A percentile compares a stretch with the other conserved stretches of the same genome.
Conservation (phyloP, 2,329 filamentous ascomycete genomes). For the Clonostachys sp. region DNA sequence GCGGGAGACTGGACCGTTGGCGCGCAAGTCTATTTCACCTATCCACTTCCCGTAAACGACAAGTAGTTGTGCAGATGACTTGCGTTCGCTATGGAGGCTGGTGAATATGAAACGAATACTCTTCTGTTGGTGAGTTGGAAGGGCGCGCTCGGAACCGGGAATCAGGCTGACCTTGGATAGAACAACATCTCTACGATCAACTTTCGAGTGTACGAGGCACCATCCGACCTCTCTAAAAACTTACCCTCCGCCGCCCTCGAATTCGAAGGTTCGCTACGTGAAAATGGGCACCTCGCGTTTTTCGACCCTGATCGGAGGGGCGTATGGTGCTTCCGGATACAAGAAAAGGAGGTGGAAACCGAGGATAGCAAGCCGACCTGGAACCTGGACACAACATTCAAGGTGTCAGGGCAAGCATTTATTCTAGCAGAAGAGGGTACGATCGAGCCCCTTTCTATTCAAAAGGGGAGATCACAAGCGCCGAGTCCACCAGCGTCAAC, state of each 20-base stretch:
- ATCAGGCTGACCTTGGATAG: slow-evolving; percentile 24
- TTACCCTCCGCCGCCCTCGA: slow-evolving; percentile 43
- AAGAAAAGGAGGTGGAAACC: slow-evolving; percentile 29
- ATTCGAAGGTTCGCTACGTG: slow-evolving; percentile 44
- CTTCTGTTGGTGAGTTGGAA: slow-evolving; percentile 46
- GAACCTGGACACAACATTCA: slow-evolving; percentile 17
- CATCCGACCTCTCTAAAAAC: slow-evolving; percentile 32
- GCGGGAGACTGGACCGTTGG: no score
- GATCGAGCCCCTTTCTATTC: slow-evolving; percentile 43
- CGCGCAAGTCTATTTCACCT: no score
- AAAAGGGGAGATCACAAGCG: slow-evolving; percentile 33
- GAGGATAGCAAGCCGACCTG: slow-evolving; percentile 6
- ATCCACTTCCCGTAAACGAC: no score
- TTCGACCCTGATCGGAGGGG: slow-evolving; percentile 44
- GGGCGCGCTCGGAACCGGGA: slow-evolving; percentile 2
- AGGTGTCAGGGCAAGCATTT: no score
- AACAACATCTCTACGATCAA: slow-evolving; percentile 51
- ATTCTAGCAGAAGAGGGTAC: slow-evolving; percentile 39
- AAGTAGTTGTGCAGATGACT: slow-evolving; percentile 14
- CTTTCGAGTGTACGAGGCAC: slow-evolving; percentile 51
- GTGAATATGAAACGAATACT: slow-evolving; percentile 59
- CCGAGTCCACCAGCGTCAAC: slow-evolving; percentile 6
- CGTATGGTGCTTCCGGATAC: slow-evolving; percentile 51
- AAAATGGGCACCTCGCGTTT: slow-evolving; percentile 47
- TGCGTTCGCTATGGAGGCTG: slow-evolving; percentile 54